These are phyloP conservation scores for Wickerhamomyces chaumierensis DNA, from an alignment of 805 yeast genomes.

Conservation along the genomic window DNA sequence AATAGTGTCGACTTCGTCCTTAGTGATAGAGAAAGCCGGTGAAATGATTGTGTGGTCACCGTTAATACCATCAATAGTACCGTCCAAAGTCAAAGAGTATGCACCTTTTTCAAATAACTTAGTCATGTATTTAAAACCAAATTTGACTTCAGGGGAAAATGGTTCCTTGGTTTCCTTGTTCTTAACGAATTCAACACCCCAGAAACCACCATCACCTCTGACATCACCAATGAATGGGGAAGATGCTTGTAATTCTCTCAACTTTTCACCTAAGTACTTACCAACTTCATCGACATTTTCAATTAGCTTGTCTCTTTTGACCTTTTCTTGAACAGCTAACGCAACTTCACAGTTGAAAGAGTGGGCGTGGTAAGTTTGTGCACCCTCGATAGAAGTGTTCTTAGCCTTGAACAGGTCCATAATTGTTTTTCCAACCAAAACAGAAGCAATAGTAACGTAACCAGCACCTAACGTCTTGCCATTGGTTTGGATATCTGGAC, in stretches of 20 bases:
- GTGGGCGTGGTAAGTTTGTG: constrained; percentile 34
- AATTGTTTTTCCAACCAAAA: constrained; percentile 22
- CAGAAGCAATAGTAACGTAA: constrained; percentile 29
- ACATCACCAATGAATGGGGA: constrained; percentile 31
- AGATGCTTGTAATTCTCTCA: constrained; percentile 19
- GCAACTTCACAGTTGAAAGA: constrained; percentile 30
- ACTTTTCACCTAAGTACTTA: constrained; percentile 25
- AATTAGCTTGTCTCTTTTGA: constrained; percentile 21
- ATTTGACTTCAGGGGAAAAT: constrained; percentile 20
- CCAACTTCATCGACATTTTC: constrained; percentile 29
- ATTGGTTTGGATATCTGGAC: constrained; percentile 30
- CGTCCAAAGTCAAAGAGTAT: constrained; percentile 24
- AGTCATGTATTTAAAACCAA: constrained; percentile 19
- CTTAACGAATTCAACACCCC: constrained; percentile 36
- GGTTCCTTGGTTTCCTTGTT: constrained; percentile 31
- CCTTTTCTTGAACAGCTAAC: constrained; percentile 27
- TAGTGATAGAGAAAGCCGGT: constrained; percentile 27
- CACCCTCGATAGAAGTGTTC: constrained; percentile 20
- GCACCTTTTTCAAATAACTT: constrained; percentile 26
- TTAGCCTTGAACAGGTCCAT: constrained; percentile 15
- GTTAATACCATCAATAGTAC: constrained; percentile 22
- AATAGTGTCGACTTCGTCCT: constrained; percentile 24
- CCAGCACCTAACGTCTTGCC: constrained; percentile 35
- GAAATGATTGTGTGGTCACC: constrained; percentile 32
- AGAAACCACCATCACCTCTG: constrained; percentile 40